These are phyloP conservation scores for Drechslerella coelobrocha DNA, from an alignment of 2,329 filamentous ascomycete genomes.

Conservation along the genomic window DNA sequence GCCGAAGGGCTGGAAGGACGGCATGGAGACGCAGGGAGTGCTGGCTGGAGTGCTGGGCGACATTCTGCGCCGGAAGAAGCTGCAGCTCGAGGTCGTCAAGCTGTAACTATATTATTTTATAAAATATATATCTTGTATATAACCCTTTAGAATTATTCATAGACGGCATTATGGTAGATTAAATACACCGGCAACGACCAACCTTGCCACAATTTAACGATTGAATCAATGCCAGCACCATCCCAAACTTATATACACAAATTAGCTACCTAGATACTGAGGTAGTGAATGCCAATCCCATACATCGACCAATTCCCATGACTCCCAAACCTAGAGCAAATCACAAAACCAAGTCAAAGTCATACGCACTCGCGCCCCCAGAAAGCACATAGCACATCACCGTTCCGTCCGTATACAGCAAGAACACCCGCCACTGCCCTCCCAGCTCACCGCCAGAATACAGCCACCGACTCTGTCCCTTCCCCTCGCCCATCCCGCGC, in stretches of 20 bases:
- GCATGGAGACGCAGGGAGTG: slow-evolving; percentile 75
- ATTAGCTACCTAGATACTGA: no score
- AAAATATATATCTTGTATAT: slow-evolving; percentile 24
- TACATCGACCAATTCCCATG: no score
- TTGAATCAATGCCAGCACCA: no score
- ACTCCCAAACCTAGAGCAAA: no score
- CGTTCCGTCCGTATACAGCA: slow-evolving; percentile 74
- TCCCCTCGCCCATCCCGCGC: slow-evolving; percentile 51
- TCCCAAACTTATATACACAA: no score
- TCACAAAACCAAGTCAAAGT: slow-evolving; percentile 6
- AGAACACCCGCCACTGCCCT: slow-evolving; percentile 70
- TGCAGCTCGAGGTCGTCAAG: slow-evolving; percentile 37
- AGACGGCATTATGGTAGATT: no score
- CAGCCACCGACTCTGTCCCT: slow-evolving; percentile 50
- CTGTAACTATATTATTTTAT: slow-evolving; percentile 57
- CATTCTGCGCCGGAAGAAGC: slow-evolving; percentile 62
- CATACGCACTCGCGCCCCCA: slow-evolving; percentile 61
- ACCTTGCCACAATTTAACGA: no score
- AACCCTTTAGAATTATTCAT: no score
- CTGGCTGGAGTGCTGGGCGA: slow-evolving; percentile 72
- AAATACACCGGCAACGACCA: no score
- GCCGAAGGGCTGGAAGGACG: slow-evolving; percentile 74
- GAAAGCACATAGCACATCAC: slow-evolving; percentile 71
- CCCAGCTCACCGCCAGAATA: slow-evolving; percentile 53
- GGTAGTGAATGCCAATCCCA: no score